These are phyloP conservation scores for Ophiostoma pallidulum DNA, from an alignment of 2,329 filamentous ascomycete genomes.

Conservation along the genomic window DNA sequence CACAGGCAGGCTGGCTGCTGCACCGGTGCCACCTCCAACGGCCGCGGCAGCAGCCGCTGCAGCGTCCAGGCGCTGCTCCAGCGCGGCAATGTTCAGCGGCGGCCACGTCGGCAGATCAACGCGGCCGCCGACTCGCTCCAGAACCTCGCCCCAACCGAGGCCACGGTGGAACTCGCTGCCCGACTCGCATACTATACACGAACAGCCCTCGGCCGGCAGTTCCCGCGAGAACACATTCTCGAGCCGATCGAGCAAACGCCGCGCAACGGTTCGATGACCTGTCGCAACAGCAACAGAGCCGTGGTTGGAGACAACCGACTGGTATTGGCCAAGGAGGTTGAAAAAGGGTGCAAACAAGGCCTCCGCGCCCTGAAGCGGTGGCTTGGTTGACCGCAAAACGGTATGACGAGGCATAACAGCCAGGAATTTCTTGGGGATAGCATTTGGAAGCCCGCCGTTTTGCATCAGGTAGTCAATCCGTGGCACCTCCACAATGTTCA, in stretches of 20 bases:
- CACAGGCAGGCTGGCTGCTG: slow-evolving; percentile 28
- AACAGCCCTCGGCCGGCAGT: slow-evolving; percentile 76
- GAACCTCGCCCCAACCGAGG: slow-evolving; percentile 88
- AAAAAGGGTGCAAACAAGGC: slow-evolving; percentile 76
- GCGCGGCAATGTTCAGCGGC: slow-evolving; percentile 63
- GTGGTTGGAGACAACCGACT: slow-evolving; percentile 67
- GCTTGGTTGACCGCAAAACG: slow-evolving; percentile 46
- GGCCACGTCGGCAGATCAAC: slow-evolving; percentile 83
- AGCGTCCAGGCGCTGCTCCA: slow-evolving; percentile 51
- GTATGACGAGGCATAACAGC: slow-evolving; percentile 50
- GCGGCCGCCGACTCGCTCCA: slow-evolving; percentile 85
- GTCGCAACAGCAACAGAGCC: slow-evolving; percentile 92
- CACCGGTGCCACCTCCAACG: slow-evolving; percentile 10
- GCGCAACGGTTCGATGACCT: slow-evolving; percentile 88
- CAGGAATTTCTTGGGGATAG: slow-evolving; percentile 65
- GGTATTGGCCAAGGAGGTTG: slow-evolving; percentile 76
- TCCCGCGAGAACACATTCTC: slow-evolving; percentile 93
- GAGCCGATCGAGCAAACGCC: slow-evolving; percentile 76
- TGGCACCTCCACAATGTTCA: slow-evolving; percentile 61
- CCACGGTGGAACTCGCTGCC: slow-evolving; percentile 55
- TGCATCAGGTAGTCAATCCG: slow-evolving; percentile 88
- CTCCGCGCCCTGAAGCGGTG: slow-evolving; percentile 57
- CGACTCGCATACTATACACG: slow-evolving; percentile 71
- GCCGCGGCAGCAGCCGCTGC: slow-evolving; percentile 26
- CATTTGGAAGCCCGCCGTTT: slow-evolving; percentile 68